Base-by-base conservation (phyloP, 805 yeast species). In the Priceomyces medius region DNA sequence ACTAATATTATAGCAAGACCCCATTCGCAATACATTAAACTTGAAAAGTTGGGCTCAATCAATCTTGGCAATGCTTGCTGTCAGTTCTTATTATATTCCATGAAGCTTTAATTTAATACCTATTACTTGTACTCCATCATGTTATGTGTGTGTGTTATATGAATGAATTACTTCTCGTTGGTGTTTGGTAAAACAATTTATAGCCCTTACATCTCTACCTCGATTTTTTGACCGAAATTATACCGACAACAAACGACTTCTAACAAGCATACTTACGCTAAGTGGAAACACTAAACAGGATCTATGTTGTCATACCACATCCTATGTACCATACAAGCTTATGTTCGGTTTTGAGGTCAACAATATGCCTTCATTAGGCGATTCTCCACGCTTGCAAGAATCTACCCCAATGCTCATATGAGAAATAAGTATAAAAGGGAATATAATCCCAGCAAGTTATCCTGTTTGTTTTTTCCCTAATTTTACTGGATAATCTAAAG, bases 371-470 rank as follows among this genome's bases (percentile, higher is more conserved):
- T n/a, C 29, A 26, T 10, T 26, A n/a, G 29, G 29, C 9, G 5
- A 12, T n/a, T 10, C 29, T 26, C 14, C 29, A 26, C 29, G 14
- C 14, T n/a, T 26, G 29, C 12, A 26, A n/a, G n/a, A 9, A 26
- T 26, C n/a, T n/a, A 26, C 29, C 29, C 29, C 29, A 26, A 26
- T 26, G 29, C 29, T 26, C 29, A 26, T 26, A 26, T 26, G 29
- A 10, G 29, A 9, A 5, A 4, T 8, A 10, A 7, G 10, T 26
- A 26, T 26, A 26, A 10, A 26, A 26, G 10, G 29, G 29, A 26
- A 26, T 26, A n/a, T 14, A 26, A 5, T n/a, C 29, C 29, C 29
- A 21, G 9, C n/a, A n/a, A n/a, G n/a, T n/a, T n/a, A n/a, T n/a
- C n/a, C n/a, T n/a, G n/a, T n/a, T n/a, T n/a, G n/a, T n/a, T n/a